Base-by-base conservation (phyloP, 225 moss, liverwort and hornwort genomes). In the Pseudisothecium myosuroides region DNA sequence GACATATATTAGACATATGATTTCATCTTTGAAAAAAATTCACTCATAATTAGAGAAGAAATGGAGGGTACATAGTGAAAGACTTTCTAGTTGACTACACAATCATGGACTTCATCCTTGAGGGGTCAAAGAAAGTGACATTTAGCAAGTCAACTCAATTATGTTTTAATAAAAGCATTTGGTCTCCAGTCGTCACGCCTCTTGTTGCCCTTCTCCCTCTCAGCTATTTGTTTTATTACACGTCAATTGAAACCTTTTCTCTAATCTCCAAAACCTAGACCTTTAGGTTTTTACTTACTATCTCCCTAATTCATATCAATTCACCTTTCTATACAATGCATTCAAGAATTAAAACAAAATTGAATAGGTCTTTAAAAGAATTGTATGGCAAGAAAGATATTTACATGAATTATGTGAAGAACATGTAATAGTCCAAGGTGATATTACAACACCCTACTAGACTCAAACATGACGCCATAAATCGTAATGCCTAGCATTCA, bases 61-160 rank as follows among this genome's bases (percentile, higher is more conserved):
- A 54, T 24, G 1, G 10, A 24, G 0, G 23, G 2, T 26, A n/a
- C 1, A n/a, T 9, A 10, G 6, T 26, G 2, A 56, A 56, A 15
- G 14, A 15, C 36, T n/a, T 79, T 79, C 2, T 0, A n/a, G 0
- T 56, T 56, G 5, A 56, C 7, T n/a, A 14, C 8, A 56, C 1
- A 4, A 11, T n/a, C 1, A 14, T n/a, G 2, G n/a, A 11, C 56
- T 56, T n/a, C 6, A n/a, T 79, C 27, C 1, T 56, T 79, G 7
- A 79, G 0, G 17, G 17, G 7, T 56, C 10, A 58, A 26, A 58
- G 4, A 39, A 79, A 29, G 49, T 56, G 19, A 56, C 65, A 47
- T 55, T 47, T 41, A 69, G 32, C 21, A 59, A 76, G 5, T 36
- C 9, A 50, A 17, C 1, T 1, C 15, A 18, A 80, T 0, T 34